These are phyloP conservation scores for Quillaja saponaria DNA, from an alignment of 306 rosid species.

Conservation along the genomic window DNA sequence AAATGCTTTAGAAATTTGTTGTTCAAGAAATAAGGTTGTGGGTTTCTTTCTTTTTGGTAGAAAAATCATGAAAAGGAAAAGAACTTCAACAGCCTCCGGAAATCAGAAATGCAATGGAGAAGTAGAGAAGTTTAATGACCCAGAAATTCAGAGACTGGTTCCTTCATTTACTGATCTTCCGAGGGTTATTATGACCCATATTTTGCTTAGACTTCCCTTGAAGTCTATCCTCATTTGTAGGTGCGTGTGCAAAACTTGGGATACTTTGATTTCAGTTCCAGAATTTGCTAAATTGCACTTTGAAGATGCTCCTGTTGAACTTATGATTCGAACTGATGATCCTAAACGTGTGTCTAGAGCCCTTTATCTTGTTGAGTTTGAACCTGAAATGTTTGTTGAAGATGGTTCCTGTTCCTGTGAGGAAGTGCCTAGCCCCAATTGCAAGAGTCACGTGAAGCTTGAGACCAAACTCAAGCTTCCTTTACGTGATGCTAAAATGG, in stretches of 20 bases:
- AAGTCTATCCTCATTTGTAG: slow-evolving; percentile 32
- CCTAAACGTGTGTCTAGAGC: slow-evolving; percentile 2
- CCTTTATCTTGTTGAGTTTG: slow-evolving; percentile 26
- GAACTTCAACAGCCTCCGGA: not conserved
- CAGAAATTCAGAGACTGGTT: too few relatives aligned
- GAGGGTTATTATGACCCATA: not conserved
- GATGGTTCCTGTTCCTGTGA: not conserved
- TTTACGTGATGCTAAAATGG: slow-evolving; percentile 17
- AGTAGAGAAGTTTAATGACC: too few relatives aligned
- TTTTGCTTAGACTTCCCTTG: slow-evolving; percentile 23
- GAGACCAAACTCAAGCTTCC: slow-evolving; percentile 30
- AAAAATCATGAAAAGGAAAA: not conserved
- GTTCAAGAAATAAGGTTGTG: too few relatives aligned
- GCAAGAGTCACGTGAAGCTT: slow-evolving; percentile 5
- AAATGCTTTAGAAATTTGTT: too few relatives aligned
- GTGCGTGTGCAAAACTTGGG: slow-evolving; percentile 32
- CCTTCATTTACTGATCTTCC: slow-evolving; percentile 28
- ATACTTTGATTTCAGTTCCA: slow-evolving; percentile 25
- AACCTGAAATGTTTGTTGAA: slow-evolving; percentile 1
- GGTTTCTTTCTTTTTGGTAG: too few relatives aligned
- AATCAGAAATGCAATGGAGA: not conserved
- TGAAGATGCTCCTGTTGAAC: not conserved
- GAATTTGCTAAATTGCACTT: slow-evolving; percentile 28
- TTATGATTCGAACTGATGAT: slow-evolving; percentile 7
- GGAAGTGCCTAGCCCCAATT: too few relatives aligned